Conservation (phyloP, 306 rosid genomes). For the Argentina anserina region DNA sequence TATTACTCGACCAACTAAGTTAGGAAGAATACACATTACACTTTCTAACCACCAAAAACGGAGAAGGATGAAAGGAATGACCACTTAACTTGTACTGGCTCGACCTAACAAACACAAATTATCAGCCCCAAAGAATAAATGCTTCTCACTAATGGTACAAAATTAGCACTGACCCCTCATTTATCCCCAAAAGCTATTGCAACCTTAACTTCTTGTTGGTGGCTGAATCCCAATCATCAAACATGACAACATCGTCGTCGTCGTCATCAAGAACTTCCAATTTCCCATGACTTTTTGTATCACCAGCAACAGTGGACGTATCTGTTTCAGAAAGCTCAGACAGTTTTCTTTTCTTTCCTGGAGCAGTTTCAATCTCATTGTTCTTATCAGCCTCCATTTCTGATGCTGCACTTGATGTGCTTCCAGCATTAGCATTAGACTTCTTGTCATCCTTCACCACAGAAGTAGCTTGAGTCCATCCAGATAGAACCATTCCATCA, state of each 20-base stretch:
- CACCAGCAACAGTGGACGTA: conserved; percentile 26
- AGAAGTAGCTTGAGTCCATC: conserved; percentile 70
- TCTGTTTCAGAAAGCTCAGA: conserved; percentile 29
- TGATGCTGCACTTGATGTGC: conserved; percentile 39
- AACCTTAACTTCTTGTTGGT: conserved; percentile 59
- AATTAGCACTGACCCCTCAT: conserved; percentile 44
- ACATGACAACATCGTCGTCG: conserved; percentile 64
- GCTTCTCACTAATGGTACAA: conserved; percentile 63
- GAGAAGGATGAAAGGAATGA: conserved; percentile 6
- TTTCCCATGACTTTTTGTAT: conserved; percentile 33
- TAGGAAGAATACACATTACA: conserved; percentile 41
- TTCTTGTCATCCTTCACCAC: conserved; percentile 46
- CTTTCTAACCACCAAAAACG: conserved; percentile 11
- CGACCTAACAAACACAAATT: conserved; percentile 41
- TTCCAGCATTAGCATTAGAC: conserved; percentile 51
- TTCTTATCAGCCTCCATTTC: conserved; percentile 36
- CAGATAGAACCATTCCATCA: conserved; percentile 85
- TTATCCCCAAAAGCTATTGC: conserved; percentile 36
- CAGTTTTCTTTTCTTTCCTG: conserved; percentile 60
- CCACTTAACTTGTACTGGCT: conserved; percentile 16
- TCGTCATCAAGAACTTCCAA: conserved; percentile 66
- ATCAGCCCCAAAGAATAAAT: conserved; percentile 58
- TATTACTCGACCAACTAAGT: conserved; percentile 28
- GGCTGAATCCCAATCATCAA: conserved; percentile 48
- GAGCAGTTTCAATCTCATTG: conserved; percentile 30